Conservation (phyloP, 768 basidiomycete species). For the Fibroporia radiculosa region DNA sequence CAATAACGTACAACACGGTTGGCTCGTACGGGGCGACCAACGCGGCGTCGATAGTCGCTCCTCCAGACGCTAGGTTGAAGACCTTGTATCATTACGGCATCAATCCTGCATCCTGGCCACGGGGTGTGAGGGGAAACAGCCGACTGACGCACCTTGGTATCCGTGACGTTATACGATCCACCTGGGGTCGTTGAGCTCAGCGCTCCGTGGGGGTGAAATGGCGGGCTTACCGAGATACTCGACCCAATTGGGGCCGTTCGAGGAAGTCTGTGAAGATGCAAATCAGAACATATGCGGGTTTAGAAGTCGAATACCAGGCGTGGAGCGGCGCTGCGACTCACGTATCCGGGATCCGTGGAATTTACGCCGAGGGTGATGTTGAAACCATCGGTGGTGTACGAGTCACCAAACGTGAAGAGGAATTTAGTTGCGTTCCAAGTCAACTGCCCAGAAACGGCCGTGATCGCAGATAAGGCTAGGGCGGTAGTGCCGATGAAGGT, state of each 20-base stretch:
- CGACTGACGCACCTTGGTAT: slow-evolving; percentile 33
- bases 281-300: background rate
- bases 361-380: slow-evolving; percentile 50
- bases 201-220: background rate
- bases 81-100: slow-evolving; percentile 26
- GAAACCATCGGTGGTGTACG: slow-evolving; percentile 52
- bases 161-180: slow-evolving; percentile 46
- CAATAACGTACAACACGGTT: slow-evolving; percentile 25
- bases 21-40: slow-evolving; percentile 29
- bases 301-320: slow-evolving; percentile 5
- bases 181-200: slow-evolving; percentile 22
- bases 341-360: slow-evolving; percentile 43
- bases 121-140: slow-evolving; percentile 8
- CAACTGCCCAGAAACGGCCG: slow-evolving; percentile 20
- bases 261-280: slow-evolving; percentile 38
- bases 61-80: slow-evolving; percentile 30
- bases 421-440: slow-evolving; percentile 47
- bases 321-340: slow-evolving; percentile 22
- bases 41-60: slow-evolving; percentile 29
- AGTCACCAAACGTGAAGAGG: slow-evolving; percentile 57
- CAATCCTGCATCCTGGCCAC: background rate
- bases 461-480: slow-evolving; percentile 7
- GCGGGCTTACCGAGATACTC: slow-evolving; percentile 36
- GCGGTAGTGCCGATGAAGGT: slow-evolving; percentile 6
- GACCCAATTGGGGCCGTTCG: slow-evolving; percentile 61